Base-by-base conservation (phyloP, 768 basidiomycete species). In the Tylopilus rubrobrunneus region DNA sequence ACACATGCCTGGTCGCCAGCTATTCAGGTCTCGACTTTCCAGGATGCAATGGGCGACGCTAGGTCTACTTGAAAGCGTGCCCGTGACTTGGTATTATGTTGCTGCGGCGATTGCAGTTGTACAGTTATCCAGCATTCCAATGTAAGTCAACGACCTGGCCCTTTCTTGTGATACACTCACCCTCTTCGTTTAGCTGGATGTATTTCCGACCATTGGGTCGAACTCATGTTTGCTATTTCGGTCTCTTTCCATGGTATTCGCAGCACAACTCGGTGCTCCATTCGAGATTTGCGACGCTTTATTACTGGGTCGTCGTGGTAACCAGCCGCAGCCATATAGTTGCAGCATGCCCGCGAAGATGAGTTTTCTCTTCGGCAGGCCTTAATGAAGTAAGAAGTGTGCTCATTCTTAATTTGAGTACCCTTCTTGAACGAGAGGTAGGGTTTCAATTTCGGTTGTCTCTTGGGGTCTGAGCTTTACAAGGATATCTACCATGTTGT, bases 231-330 rank as follows among this genome's bases (percentile, higher is more conserved):
- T n/a, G 14, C 8, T 19, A 39, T 23, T 21, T 41, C 11, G 1
- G 4, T 21, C 5, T 19, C 7, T 39, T 41, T 21, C 23, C 40
- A 23, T 40, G n/a, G 2, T 11, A 9, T 28, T 28, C 39, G 5
- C 23, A 73, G 68, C 56, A 69, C 56, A 65, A 62, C 12, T 19
- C 19, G 56, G 50, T 25, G 48, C 52, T 7, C 50, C 65, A 5
- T 76, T 71, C 59, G 69, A 70, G 52, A 58, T 73, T 31, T 19
- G 52, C 73, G 3, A 56, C 55, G 2, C 29, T 64, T 10, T 48
- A 48, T 15, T 62, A 62, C 42, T 81, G 77, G 77, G 50, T 69
- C 0, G 70, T 79, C 25, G 50, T 81, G 8, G 50, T 74, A 1
- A 66, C 58, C 12, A 65, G 66, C 2, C 61, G 56, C 0, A 9